Conservation (phyloP, 352 stramenopile species). For the Pythium vanterpoolii region DNA sequence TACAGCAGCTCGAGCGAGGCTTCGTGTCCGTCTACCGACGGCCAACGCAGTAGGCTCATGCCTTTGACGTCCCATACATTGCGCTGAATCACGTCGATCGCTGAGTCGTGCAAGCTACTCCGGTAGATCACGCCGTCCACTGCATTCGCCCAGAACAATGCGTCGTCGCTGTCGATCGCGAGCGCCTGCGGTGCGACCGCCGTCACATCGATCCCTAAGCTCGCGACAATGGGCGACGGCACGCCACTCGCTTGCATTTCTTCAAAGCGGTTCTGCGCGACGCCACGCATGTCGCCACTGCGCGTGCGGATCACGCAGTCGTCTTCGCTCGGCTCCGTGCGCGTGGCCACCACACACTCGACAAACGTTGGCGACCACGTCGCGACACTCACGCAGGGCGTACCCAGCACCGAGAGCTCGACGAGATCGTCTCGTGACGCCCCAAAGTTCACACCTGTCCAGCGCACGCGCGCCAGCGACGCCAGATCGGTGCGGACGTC, state of each 20-base stretch:
- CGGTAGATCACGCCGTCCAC: conserved; percentile 60
- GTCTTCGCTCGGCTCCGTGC: conserved; percentile 15
- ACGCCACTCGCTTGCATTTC: conserved; percentile 52
- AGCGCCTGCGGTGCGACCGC: conserved; percentile 49
- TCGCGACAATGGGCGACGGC: conserved; percentile 45
- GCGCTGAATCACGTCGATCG: conserved; percentile 40
- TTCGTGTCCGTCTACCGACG: neutral
- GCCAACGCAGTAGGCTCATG: conserved; percentile 27
- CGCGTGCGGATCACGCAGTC: conserved; percentile 57
- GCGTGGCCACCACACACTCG: conserved; percentile 57
- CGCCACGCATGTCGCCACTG: conserved; percentile 44
- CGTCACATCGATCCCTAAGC: conserved; percentile 33
- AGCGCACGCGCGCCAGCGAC: conserved; percentile 40
- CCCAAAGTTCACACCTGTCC: conserved; percentile 55
- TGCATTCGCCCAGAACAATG: conserved; percentile 75
- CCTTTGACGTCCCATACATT: conserved; percentile 52
- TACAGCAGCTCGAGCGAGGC: conserved; percentile 35
- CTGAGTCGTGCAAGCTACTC: conserved; percentile 39
- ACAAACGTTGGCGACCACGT: conserved; percentile 36
- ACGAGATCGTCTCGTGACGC: conserved; percentile 27
- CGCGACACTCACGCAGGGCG: conserved; percentile 39
- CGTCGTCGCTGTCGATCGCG: conserved; percentile 32
- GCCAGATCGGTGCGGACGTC: conserved; percentile 27
- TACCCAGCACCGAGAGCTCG: conserved; percentile 37
- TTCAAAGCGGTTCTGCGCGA: conserved; percentile 33